Evolutionary conservation across 768 basidiomycete genomes (phyloP).

Genomic region (Panaeolus cyanescens): DNA sequence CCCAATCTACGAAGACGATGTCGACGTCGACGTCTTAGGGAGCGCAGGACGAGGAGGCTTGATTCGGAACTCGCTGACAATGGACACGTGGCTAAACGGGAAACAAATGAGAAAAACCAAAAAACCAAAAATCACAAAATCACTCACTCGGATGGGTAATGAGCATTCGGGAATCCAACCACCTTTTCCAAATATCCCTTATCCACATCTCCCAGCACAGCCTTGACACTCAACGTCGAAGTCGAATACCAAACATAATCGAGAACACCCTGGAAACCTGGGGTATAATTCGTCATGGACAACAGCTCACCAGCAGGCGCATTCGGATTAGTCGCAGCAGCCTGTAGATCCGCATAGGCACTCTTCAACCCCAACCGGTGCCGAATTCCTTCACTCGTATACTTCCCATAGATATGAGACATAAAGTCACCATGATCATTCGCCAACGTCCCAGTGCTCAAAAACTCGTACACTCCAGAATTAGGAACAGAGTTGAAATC

Average conservation of each 20-base stretch:
- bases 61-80: conserved; percentile 76
- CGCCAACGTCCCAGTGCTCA: conserved; percentile 69
- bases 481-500: conserved; percentile 91
- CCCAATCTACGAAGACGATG: background rate
- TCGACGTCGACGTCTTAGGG: background rate
- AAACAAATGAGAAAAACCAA: conserved; percentile 4
- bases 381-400: conserved; percentile 85
- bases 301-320: conserved; percentile 47
- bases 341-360: conserved; percentile 57
- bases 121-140: conserved; percentile 29
- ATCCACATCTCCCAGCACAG: conserved; percentile 89
- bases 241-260: conserved; percentile 95
- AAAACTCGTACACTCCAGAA: conserved; percentile 91
- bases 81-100: conserved; percentile 63
- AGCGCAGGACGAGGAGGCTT: conserved; percentile 60
- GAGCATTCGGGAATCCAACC: conserved; percentile 95
- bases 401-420: conserved; percentile 87
- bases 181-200: conserved; percentile 80
- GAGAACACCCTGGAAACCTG: conserved; percentile 82
- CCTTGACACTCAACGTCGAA: conserved; percentile 71
- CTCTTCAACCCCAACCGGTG: conserved; percentile 85
- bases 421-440: conserved; percentile 90
- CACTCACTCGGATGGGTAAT: conserved; percentile 96
- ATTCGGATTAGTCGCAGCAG: background rate
- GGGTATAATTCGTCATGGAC: conserved; percentile 83